Percentiles rank a stretch among this genome's conserved stretches.
These are phyloP conservation scores for Chlorella sp. DNA, from an alignment of 139 green algal genomes.

Conservation along the genomic window DNA sequence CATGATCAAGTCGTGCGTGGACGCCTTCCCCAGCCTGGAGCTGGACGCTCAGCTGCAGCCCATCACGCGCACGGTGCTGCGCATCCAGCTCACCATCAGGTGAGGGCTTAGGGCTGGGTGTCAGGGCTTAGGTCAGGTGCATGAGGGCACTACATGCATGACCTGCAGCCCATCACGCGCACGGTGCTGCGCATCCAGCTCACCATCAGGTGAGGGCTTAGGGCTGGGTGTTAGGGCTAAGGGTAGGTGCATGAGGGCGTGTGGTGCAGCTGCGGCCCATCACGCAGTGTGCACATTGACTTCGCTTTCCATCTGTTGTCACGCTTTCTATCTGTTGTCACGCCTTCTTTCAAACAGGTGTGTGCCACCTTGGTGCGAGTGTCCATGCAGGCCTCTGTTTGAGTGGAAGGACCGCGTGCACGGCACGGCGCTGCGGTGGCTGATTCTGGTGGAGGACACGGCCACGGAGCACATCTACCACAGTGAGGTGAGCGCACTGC, in stretches of 20 bases:
- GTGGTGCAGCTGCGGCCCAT: constrained; percentile 77
- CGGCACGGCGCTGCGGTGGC: constrained; percentile 61
- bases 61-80: constrained; percentile 92
- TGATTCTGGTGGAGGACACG: constrained; percentile 90
- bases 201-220: constrained; percentile 43
- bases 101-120: constrained; percentile 2
- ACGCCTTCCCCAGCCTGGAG: constrained; percentile 69
- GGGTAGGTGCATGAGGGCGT: not conserved
- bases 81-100: constrained; percentile 71
- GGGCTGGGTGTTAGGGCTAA: not conserved
- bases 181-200: constrained; percentile 84
- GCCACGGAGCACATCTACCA: constrained; percentile 94
- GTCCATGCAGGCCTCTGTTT: not conserved
- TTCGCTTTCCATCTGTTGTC: not conserved
- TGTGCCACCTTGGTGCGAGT: not conserved
- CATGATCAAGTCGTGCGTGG: constrained; percentile 55
- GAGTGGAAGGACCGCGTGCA: constrained; percentile 50
- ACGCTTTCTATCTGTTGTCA: not conserved
- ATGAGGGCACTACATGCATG: not conserved
- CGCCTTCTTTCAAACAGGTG: constrained; percentile 2
- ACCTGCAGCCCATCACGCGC: constrained; percentile 91
- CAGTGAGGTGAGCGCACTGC: constrained; percentile 53
- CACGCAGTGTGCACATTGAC: no score
- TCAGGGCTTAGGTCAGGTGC: not conserved
- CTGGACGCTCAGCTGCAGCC: constrained; percentile 79